These are phyloP conservation scores for Domatiomyces globalis DNA, from an alignment of 2,329 filamentous ascomycete genomes.

Conservation along the genomic window DNA sequence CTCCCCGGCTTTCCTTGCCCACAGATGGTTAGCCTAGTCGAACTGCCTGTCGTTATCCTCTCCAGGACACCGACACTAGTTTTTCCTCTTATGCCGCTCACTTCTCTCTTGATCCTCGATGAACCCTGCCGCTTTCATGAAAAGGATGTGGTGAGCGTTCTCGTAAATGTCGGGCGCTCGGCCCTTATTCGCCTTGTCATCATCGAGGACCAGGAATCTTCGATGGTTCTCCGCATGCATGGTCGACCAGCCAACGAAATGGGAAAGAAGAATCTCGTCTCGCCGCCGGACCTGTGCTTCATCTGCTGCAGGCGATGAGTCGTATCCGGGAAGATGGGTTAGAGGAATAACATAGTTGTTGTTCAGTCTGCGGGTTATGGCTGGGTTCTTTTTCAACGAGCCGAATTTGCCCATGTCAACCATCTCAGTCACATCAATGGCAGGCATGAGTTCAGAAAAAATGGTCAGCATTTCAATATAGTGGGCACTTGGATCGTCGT, in stretches of 20 bases:
- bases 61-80: not conserved
- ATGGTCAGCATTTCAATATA: not conserved
- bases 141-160: conserved; percentile 6
- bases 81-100: not conserved
- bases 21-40: not conserved
- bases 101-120: not conserved
- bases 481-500: not conserved
- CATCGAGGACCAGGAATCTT: conserved; percentile 6
- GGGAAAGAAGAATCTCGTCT: conserved; percentile 6
- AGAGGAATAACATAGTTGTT: not conserved
- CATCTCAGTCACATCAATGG: not conserved
- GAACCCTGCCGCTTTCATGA: conserved; percentile 1
- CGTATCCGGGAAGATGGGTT: not conserved
- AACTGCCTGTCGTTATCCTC: no score
- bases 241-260: conserved; percentile 10
- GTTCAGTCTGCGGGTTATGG: not conserved
- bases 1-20: no score
- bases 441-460: not conserved
- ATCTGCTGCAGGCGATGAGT: not conserved
- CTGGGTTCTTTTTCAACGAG: not conserved
- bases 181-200: conserved; percentile 3
- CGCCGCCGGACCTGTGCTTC: conserved; percentile 1
- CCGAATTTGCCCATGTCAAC: not conserved
- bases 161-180: not conserved
- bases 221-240: conserved; percentile 3